Percentiles rank a stretch among this genome's conserved stretches.
Evolutionary conservation across 148 eudicot species (phyloP).

Genomic region (Dianthus caryophyllus): DNA sequence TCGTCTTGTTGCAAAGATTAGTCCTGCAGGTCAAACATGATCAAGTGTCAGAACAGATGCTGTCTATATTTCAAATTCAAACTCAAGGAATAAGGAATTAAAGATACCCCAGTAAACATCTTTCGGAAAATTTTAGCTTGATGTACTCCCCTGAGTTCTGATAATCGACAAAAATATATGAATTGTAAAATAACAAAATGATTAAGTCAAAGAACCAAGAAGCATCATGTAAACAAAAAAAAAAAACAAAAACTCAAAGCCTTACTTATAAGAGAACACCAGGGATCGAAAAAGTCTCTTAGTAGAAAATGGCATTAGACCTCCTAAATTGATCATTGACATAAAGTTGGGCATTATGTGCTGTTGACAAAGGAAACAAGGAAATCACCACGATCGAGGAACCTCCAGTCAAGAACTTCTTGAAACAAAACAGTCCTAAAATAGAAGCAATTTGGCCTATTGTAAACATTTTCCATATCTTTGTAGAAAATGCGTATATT

Average conservation of each 20-base stretch:
- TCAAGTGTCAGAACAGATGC: conserved; percentile 4
- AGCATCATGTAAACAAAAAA: neutral
- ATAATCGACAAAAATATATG: neutral
- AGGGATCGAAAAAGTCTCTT: conserved; percentile 51
- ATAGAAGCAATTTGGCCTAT: conserved; percentile 54
- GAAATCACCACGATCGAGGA: conserved; percentile 63
- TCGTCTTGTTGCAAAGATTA: conserved; percentile 28
- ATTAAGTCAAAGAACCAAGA: neutral
- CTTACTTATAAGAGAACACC: conserved; percentile 62
- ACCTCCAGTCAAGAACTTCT: conserved; percentile 84
- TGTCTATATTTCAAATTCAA: neutral
- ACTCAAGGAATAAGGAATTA: neutral
- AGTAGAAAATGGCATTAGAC: conserved; percentile 51
- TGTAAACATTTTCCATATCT: conserved; percentile 73
- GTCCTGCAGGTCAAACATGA: conserved; percentile 37
- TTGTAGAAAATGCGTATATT: conserved; percentile 30
- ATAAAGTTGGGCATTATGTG: conserved; percentile 58
- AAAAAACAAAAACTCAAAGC: neutral
- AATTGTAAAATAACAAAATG: neutral
- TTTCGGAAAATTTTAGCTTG: conserved; percentile 39
- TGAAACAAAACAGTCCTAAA: conserved; percentile 44
- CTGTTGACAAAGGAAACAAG: conserved; percentile 80
- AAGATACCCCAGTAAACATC: conserved; percentile 35
- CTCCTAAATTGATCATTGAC: conserved; percentile 49
- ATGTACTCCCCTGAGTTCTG: conserved; percentile 38